A percentile compares a stretch with the other conserved stretches of the same genome.
These are phyloP conservation scores for Pseudovirgaria hyperparasitica DNA, from an alignment of 2,329 filamentous ascomycete species.

Conservation along the genomic window DNA sequence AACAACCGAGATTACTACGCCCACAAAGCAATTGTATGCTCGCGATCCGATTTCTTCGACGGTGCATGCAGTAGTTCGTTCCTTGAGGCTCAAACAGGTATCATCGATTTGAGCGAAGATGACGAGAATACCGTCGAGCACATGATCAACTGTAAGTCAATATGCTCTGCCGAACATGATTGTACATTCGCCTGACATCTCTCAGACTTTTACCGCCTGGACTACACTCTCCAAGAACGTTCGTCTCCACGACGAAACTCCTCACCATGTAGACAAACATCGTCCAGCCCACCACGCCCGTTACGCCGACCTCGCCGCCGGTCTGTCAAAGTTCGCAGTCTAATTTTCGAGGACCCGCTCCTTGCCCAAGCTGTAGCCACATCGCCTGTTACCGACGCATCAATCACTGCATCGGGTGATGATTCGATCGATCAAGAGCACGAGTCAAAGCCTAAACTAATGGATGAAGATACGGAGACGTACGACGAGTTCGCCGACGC, in stretches of 20 bases:
- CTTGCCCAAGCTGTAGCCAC: slow-evolving; percentile 20
- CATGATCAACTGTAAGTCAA: slow-evolving; percentile 26
- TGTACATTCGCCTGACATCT: slow-evolving; percentile 3
- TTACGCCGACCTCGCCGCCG: slow-evolving; percentile 6
- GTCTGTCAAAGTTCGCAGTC: slow-evolving; percentile 17
- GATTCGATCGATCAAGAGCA: too few relatives aligned
- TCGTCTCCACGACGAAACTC: slow-evolving; percentile 18
- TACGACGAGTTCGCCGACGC: too few relatives aligned
- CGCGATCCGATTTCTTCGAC: slow-evolving; percentile 34
- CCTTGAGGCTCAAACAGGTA: slow-evolving; percentile 21
- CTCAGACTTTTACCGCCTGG: slow-evolving; percentile 28
- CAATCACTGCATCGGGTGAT: slow-evolving; percentile 11
- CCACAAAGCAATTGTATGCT: slow-evolving; percentile 36
- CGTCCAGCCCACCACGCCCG: slow-evolving; percentile 6
- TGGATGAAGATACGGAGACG: slow-evolving; percentile 17
- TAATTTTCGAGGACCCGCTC: slow-evolving; percentile 24
- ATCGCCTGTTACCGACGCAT: slow-evolving; percentile 13
- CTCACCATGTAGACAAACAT: slow-evolving; percentile 10
- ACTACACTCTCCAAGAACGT: slow-evolving; percentile 23
- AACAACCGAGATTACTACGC: slow-evolving; percentile 32
- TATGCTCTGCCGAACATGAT: slow-evolving; percentile 1
- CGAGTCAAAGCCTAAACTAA: too few relatives aligned
- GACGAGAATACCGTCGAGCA: slow-evolving; percentile 27
- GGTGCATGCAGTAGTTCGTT: slow-evolving; percentile 27
- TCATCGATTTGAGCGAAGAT: slow-evolving; percentile 27